Conservation (phyloP, 2,329 filamentous ascomycete species). For the Fusarium circinatum region DNA sequence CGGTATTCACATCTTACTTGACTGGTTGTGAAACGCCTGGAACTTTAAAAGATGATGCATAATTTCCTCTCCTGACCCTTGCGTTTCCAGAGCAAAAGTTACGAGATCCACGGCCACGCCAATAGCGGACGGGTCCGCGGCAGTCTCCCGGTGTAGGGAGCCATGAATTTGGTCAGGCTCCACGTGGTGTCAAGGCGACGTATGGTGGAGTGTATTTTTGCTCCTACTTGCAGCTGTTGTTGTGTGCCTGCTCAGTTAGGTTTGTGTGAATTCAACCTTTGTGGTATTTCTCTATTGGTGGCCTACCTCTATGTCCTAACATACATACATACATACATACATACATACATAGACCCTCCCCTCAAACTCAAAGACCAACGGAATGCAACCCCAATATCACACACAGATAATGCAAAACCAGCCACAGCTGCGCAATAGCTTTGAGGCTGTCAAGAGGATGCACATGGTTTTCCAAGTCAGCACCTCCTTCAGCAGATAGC, state of each 20-base stretch:
- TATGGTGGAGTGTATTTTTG: constrained; percentile 37
- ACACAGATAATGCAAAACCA: not conserved
- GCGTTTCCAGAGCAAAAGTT: constrained; percentile 14
- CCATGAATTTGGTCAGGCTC: constrained; percentile 41
- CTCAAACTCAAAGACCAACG: constrained; percentile 2
- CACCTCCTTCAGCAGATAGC: not conserved
- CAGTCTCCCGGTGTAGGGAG: constrained; percentile 42
- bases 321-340: not conserved
- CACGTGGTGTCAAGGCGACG: constrained; percentile 44
- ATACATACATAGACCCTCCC: not conserved
- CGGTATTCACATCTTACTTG: constrained; percentile 1
- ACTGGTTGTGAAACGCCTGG: not conserved
- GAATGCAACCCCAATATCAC: constrained; percentile 14
- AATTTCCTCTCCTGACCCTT: constrained; percentile 12
- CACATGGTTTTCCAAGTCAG: not conserved
- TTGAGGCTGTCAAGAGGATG: not conserved
- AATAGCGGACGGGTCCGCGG: constrained; percentile 44
- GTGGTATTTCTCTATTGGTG: constrained; percentile 1
- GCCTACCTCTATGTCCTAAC: not conserved
- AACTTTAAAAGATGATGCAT: constrained; percentile 10
- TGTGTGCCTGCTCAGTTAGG: not conserved
- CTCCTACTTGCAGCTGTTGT: not conserved
- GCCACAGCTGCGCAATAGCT: not conserved
- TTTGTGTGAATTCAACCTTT: constrained; percentile 1
- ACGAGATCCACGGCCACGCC: constrained; percentile 34